Base-by-base conservation (phyloP, 2,329 filamentous ascomycete species). In the Ascochyta pisi region DNA sequence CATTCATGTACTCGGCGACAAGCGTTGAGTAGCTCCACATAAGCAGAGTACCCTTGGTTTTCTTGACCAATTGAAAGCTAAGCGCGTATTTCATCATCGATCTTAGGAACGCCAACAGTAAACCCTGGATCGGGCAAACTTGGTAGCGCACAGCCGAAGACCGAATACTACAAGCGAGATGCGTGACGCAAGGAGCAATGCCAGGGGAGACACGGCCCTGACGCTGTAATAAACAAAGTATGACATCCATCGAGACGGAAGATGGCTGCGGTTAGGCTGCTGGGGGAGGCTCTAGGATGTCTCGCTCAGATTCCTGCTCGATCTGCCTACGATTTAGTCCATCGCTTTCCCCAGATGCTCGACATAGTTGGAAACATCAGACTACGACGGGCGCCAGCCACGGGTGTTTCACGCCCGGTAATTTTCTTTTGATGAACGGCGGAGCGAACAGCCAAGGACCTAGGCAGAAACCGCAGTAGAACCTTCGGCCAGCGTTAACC, bases 41-140 rank as follows among this genome's bases (percentile, higher is more conserved):
- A 15, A 42, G 23, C 31, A 19, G 34, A 22, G 24, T 16, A 7
- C 26, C 35, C 26, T 39, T 34, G 38, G 19, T n/a, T 13, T 39
- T 15, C 6, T 27, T 33, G 26, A 44, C 51, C 45, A 49, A 54
- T 54, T 29, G 40, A 8, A 49, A 33, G 26, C n/a, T 13, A 5
- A 24, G 7, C 15, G 12, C 12, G 19, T 24, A 4, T 3, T 35
- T 16, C 9, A 7, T 29, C 15, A 12, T 39, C 39, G 44, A 68
- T 67, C 23, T 52, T 57, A 34, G 64, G 64, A 10, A 64, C 34
- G 4, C 58, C 33, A 37, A 27, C 22, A 24, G 24, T 27, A 27
- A 34, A 54, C 27, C 51, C 51, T 49, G 24, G 43, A 58, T 34
- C 40, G 26, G 15, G 46, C 40, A 24, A 34, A 26, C 24, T 12